phyloP scores from a whole-genome alignment of 2,329 filamentous ascomycete species.

The Domatiomyces globalis region DNA sequence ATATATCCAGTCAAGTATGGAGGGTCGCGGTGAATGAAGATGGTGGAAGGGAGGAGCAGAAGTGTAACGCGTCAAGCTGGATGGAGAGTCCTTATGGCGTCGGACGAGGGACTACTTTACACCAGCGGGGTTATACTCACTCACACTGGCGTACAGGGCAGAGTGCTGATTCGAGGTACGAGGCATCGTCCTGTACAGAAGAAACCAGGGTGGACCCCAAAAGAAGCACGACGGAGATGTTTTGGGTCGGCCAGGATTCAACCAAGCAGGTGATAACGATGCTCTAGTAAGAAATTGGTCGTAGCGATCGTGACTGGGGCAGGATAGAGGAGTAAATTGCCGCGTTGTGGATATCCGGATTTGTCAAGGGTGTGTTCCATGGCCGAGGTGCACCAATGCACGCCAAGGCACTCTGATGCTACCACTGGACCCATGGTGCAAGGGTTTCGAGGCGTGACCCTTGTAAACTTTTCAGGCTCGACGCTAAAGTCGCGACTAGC shows the following conservation, averaged over 20 bases:
- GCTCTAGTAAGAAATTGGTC: not conserved
- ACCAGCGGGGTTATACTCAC: constrained; percentile 1
- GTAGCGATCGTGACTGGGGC: not conserved
- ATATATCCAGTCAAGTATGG: not conserved
- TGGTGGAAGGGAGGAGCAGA: not conserved
- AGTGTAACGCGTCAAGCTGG: not conserved
- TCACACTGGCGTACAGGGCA: not conserved
- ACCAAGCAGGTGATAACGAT: not conserved
- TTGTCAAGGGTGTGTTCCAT: not conserved
- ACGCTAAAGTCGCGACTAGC: not conserved
- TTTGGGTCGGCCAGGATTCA: not conserved
- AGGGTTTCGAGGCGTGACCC: not conserved
- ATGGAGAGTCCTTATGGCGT: not conserved
- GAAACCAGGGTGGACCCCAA: not conserved
- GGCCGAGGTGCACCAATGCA: not conserved
- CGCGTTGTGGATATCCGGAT: not conserved
- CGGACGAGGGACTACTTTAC: not conserved
- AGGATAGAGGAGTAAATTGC: not conserved
- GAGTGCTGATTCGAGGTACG: not conserved
- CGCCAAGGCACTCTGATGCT: not conserved
- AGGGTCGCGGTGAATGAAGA: not conserved
- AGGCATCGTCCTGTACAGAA: not conserved
- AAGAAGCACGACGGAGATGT: not conserved
- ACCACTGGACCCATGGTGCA: not conserved
- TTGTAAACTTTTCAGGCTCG: too few species aligned